Evolutionary conservation across 1,139 yeast species (phyloP).

Genomic region (Meyerozyma athensensis): DNA sequence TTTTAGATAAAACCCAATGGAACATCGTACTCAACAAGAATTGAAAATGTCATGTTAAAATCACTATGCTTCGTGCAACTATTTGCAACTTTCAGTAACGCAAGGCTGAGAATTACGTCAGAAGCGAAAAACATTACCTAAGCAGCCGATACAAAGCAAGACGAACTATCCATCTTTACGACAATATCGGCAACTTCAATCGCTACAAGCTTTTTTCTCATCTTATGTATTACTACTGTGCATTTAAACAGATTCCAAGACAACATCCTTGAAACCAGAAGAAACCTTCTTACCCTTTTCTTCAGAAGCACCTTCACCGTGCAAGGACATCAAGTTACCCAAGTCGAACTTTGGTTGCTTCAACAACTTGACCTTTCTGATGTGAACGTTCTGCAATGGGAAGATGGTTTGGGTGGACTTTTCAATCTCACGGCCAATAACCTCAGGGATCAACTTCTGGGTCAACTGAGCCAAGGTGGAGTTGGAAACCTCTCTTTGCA

Average conservation of each 20-base stretch:
- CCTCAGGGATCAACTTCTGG: constrained; percentile 86
- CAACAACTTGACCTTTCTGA: constrained; percentile 87
- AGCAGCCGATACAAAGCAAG: no score
- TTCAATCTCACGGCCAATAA: constrained; percentile 86
- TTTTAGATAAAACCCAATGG: no score
- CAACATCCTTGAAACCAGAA: constrained; percentile 83
- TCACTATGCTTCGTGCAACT: no score
- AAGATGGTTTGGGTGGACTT: constrained; percentile 78
- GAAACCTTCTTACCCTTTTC: constrained; percentile 90
- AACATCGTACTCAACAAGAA: no score
- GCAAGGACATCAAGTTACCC: constrained; percentile 83
- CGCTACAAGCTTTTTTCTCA: background rate
- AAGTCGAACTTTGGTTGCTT: constrained; percentile 90
- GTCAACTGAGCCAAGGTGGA: constrained; percentile 84
- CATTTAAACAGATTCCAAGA: constrained; percentile 72
- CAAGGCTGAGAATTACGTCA: no score
- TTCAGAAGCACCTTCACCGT: constrained; percentile 81
- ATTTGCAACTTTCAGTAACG: no score
- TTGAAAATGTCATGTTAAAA: no score
- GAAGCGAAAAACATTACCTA: no score
- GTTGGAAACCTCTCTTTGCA: constrained; percentile 80
- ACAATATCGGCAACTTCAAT: no score
- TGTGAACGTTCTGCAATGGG: constrained; percentile 90
- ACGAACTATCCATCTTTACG: no score
- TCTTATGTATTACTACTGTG: constrained; percentile 3